phyloP scores from a whole-genome alignment of 2,329 filamentous ascomycete species.

The Purpureocillium lavendulum region DNA sequence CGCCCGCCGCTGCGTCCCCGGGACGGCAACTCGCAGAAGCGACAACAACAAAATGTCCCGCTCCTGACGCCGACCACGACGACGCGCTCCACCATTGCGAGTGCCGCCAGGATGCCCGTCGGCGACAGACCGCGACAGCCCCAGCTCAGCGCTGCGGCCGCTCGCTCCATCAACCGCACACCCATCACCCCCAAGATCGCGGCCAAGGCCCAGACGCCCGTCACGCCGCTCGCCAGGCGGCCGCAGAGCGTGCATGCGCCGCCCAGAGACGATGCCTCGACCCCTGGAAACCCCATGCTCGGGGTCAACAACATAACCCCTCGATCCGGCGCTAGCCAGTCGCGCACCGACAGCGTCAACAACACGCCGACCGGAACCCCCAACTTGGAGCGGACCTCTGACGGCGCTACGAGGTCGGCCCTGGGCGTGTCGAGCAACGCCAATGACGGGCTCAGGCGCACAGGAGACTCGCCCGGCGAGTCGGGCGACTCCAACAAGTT shows the following conservation, averaged over 20 bases:
- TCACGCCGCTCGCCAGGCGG: constrained; percentile 34
- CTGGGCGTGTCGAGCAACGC: constrained; percentile 24
- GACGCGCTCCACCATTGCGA: constrained; percentile 13
- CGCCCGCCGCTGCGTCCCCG: constrained; percentile 12
- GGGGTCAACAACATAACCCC: constrained; percentile 63
- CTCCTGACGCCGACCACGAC: constrained; percentile 18
- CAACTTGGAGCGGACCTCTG: constrained; percentile 35
- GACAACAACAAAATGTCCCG: constrained; percentile 14
- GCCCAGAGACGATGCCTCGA: constrained; percentile 40
- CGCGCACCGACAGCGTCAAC: constrained; percentile 58
- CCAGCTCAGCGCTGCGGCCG: constrained; percentile 54
- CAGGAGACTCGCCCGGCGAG: constrained; percentile 16
- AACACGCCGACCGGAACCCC: constrained; percentile 59
- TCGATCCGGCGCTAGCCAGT: constrained; percentile 65
- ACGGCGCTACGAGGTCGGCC: constrained; percentile 19
- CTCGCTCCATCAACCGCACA: constrained; percentile 40
- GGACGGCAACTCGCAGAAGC: constrained; percentile 5
- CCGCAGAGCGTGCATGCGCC: constrained; percentile 12
- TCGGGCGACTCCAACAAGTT: constrained; percentile 51
- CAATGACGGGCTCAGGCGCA: constrained; percentile 17
- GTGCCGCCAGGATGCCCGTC: constrained; percentile 31
- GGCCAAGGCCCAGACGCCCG: constrained; percentile 27
- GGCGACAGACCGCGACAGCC: constrained; percentile 58
- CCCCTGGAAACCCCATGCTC: constrained; percentile 47
- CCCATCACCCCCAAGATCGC: constrained; percentile 51